Evolutionary conservation across 345 rosid species (phyloP), one percentile per base, ranked within the genome.

Genomic region (Eucalyptus polybractea): DNA sequence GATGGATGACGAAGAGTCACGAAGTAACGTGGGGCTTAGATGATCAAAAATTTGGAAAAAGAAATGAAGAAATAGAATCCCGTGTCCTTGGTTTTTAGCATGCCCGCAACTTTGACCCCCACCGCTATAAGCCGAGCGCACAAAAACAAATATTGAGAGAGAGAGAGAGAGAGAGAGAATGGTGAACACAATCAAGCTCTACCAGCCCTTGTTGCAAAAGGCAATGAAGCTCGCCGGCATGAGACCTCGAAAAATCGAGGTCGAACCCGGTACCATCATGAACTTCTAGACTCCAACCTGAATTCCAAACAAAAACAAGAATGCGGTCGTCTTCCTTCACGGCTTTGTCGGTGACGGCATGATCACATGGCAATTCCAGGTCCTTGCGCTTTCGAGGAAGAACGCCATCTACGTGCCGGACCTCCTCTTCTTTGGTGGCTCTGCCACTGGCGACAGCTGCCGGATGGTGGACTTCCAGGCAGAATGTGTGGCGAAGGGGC

Each of bases 351-450:
- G 14, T 49, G 50, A 49, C 14, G 50, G 50, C 50, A 12, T 49
- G 50, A 49, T 12, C 50, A 49, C 50, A 49, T 49, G 50, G 15
- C 50, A 49, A 13, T 49, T 49, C 50, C 50, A 49, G 14, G 15
- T 49, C 6, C 50, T 49, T 49, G 50, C 50, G 15, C 50, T 49
- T 49, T 49, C 2, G 50, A 12, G 6, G 50, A 49, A 51, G 51
- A 93, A 94, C 37, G 87, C 90, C 4, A 91, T 94, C 65, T 94
- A 94, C 83, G 93, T 93, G 13, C 95, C 94, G 2, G 94, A 94
- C 91, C 67, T 94, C 15, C 88, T 92, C 67, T 93, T 94, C 92
- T 95, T 94, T 47, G 96, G 94, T 1, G 90, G 87, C 37, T 95
- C 95, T 2, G 13, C 88, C 89, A 95, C 94, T 5, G 91, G 89